A percentile compares a stretch with the other conserved stretches of the same genome.
These are phyloP conservation scores for Willaertia magna DNA, from an alignment of 208 protist species.

Conservation along the genomic window DNA sequence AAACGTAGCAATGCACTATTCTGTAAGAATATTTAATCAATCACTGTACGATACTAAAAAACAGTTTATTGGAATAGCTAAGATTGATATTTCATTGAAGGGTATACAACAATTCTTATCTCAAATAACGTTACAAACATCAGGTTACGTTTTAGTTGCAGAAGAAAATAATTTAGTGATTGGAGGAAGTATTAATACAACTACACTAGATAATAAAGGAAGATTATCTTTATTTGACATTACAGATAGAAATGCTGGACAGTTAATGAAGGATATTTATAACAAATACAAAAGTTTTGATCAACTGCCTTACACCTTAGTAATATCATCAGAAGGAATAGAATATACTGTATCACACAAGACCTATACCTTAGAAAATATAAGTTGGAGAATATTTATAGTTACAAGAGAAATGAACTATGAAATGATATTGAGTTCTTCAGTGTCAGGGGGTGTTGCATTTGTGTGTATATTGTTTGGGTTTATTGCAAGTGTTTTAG, in stretches of 20 bases:
- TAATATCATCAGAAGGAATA: too few relatives aligned
- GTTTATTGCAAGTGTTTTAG: not conserved
- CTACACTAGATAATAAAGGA: not conserved
- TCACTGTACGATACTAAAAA: not conserved
- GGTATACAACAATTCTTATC: not conserved
- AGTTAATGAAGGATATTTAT: not conserved
- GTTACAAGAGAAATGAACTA: not conserved
- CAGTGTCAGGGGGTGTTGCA: not conserved
- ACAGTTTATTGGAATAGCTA: not conserved
- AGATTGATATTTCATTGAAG: not conserved
- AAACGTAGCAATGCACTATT: not conserved
- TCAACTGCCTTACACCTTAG: too few relatives aligned
- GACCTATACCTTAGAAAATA: not conserved
- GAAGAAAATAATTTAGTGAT: not conserved
- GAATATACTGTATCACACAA: not conserved
- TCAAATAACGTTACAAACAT: not conserved
- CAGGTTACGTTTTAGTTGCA: not conserved
- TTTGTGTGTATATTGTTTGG: not conserved
- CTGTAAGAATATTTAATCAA: not conserved
- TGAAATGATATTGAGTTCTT: not conserved
- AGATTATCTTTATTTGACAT: not conserved
- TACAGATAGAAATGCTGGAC: not conserved
- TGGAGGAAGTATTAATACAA: not conserved
- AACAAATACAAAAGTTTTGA: not conserved
- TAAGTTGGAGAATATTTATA: not conserved